Evolutionary conservation across 768 basidiomycete genomes (phyloP).

Genomic region (Fomitopsis pulvina): DNA sequence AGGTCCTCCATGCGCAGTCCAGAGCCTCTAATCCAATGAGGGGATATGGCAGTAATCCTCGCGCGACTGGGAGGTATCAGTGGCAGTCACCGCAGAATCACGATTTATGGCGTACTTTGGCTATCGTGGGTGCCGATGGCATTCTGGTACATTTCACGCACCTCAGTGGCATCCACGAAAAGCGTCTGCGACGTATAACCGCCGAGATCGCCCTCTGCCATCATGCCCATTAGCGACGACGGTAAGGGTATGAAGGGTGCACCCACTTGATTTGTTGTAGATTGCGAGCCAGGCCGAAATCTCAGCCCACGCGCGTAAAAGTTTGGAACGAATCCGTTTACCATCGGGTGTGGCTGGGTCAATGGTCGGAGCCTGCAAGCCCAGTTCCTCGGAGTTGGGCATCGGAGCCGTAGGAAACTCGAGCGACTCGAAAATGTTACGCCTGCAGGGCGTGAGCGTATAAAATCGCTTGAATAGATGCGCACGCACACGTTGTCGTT

Average conservation of each 20-base stretch:
- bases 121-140: constrained; percentile 73
- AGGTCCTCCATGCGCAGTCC: constrained; percentile 33
- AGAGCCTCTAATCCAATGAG: constrained; percentile 36
- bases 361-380: constrained; percentile 49
- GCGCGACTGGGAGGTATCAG: constrained; percentile 38
- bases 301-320: constrained; percentile 81
- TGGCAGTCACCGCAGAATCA: background rate
- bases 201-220: constrained; percentile 7
- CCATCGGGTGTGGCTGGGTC: constrained; percentile 41
- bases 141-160: constrained; percentile 64
- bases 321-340: constrained; percentile 46
- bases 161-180: constrained; percentile 44
- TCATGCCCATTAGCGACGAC: constrained; percentile 21
- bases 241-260: constrained; percentile 36
- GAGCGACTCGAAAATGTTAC: constrained; percentile 33
- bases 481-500: constrained; percentile 45
- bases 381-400: constrained; percentile 31
- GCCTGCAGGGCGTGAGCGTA: constrained; percentile 22
- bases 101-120: constrained; percentile 47
- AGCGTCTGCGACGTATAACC: constrained; percentile 7
- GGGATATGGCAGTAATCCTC: constrained; percentile 39
- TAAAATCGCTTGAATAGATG: background rate
- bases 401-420: constrained; percentile 29
- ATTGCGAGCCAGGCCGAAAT: constrained; percentile 59
- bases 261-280: constrained; percentile 24